phyloP scores from a whole-genome alignment of 176 grass and related monocot genomes.

The Oryza rufipogon region DNA sequence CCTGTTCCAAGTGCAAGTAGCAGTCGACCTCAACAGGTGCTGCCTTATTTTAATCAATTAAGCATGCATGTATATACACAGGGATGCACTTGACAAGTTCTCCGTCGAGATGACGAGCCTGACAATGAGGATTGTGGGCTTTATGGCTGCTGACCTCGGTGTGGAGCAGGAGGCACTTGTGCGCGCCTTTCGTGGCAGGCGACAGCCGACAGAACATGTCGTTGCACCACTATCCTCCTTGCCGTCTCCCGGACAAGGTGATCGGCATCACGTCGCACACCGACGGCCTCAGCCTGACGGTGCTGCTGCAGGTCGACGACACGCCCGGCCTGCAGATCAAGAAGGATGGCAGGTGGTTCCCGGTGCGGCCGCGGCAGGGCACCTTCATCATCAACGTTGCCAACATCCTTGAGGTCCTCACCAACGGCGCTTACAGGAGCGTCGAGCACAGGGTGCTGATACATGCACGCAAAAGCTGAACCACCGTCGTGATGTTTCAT shows the following conservation, averaged over 20 bases:
- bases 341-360: slow-evolving; percentile 28
- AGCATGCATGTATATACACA: neutral
- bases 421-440: slow-evolving; percentile 24
- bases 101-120: neutral
- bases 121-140: neutral
- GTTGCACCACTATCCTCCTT: slow-evolving; percentile 25
- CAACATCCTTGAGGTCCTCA: slow-evolving; percentile 28
- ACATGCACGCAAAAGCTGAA: neutral
- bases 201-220: neutral
- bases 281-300: neutral
- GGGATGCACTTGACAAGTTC: neutral
- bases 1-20: no score
- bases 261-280: slow-evolving; percentile 27
- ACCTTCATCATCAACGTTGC: slow-evolving; percentile 25
- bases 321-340: slow-evolving; percentile 20
- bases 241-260: slow-evolving; percentile 32
- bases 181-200: neutral
- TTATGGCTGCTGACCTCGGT: neutral
- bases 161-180: neutral
- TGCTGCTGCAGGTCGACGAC: slow-evolving; percentile 4
- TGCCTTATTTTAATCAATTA: no score
- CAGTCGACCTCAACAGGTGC: no score
- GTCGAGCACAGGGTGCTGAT: slow-evolving; percentile 26
- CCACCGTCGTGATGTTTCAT: no score
- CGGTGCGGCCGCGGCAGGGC: slow-evolving; percentile 7